These are phyloP conservation scores for Trichoderma sp. DNA, from an alignment of 2,329 filamentous ascomycete species.

Conservation along the genomic window DNA sequence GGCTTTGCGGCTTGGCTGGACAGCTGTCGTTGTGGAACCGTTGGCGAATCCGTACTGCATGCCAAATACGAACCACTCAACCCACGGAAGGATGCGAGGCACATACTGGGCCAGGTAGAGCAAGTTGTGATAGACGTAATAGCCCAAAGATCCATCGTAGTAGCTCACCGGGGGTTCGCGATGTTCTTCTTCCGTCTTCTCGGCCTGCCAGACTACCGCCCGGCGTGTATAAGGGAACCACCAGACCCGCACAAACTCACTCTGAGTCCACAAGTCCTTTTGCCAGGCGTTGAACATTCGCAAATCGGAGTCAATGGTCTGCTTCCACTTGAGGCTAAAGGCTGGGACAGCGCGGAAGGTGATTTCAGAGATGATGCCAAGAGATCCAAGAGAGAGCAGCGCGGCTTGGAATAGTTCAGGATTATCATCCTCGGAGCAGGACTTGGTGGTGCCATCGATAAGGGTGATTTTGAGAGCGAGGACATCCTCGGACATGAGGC, in stretches of 20 bases:
- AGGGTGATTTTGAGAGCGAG: conserved; percentile 74
- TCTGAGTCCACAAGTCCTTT: conserved; percentile 71
- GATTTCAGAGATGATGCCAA: conserved; percentile 88
- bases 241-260: conserved; percentile 92
- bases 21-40: conserved; percentile 64
- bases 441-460: conserved; percentile 70
- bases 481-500: conserved; percentile 78
- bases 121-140: conserved; percentile 87
- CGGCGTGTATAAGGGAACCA: conserved; percentile 93
- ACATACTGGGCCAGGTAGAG: conserved; percentile 76
- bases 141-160: conserved; percentile 79
- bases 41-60: conserved; percentile 93
- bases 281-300: conserved; percentile 71
- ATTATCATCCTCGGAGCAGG: conserved; percentile 67
- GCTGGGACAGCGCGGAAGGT: conserved; percentile 77
- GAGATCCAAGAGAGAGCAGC: conserved; percentile 79
- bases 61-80: conserved; percentile 96
- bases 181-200: conserved; percentile 65
- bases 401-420: conserved; percentile 83
- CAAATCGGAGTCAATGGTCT: conserved; percentile 69
- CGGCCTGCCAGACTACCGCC: conserved; percentile 86
- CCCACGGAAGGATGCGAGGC: conserved; percentile 76
- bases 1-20: conserved; percentile 76
- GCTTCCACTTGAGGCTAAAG: conserved; percentile 84
- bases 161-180: conserved; percentile 64